Percentiles rank a stretch among this genome's conserved stretches.
Evolutionary conservation across 2,329 filamentous ascomycete genomes (phyloP).

Genomic region (Chalara sp.): DNA sequence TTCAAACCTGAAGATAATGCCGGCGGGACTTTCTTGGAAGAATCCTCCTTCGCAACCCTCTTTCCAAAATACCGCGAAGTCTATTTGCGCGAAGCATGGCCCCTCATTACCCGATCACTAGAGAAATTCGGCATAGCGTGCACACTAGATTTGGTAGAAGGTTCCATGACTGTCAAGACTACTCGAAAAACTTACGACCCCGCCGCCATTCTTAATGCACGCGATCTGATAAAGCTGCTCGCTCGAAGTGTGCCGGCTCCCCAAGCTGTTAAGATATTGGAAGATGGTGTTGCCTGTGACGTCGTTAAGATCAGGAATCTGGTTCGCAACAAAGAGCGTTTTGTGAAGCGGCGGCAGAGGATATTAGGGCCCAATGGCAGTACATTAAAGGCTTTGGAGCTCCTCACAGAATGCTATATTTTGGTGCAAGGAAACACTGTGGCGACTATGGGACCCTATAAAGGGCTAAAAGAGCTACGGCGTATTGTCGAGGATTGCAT

Average conservation of each 20-base stretch:
- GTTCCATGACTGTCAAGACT: slow-evolving; percentile 94
- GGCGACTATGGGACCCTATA: slow-evolving; percentile 83
- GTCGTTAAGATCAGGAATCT: slow-evolving; percentile 92
- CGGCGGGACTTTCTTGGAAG: slow-evolving; percentile 82
- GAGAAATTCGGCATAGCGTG: slow-evolving; percentile 86
- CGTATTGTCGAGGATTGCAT: slow-evolving; percentile 92
- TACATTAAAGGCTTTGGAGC: slow-evolving; percentile 88
- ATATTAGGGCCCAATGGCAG: slow-evolving; percentile 88
- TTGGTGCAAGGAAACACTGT: slow-evolving; percentile 97
- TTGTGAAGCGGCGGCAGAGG: slow-evolving; percentile 88
- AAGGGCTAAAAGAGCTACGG: slow-evolving; percentile 86
- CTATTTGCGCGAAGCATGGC: slow-evolving; percentile 90
- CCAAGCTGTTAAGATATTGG: slow-evolving; percentile 88
- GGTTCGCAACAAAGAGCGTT: slow-evolving; percentile 89
- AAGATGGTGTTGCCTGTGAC: slow-evolving; percentile 87
- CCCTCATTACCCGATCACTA: slow-evolving; percentile 77
- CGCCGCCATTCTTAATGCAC: slow-evolving; percentile 84
- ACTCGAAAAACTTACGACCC: slow-evolving; percentile 89
- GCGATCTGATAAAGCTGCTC: slow-evolving; percentile 89
- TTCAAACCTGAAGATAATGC: slow-evolving; percentile 83
- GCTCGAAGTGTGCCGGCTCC: slow-evolving; percentile 87
- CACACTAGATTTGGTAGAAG: slow-evolving; percentile 88
- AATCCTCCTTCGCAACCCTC: slow-evolving; percentile 79
- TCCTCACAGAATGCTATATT: slow-evolving; percentile 87
- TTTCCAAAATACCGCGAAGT: slow-evolving; percentile 97